Evolutionary conservation across 768 basidiomycete species (phyloP).

Genomic region (Nidularia sp.): DNA sequence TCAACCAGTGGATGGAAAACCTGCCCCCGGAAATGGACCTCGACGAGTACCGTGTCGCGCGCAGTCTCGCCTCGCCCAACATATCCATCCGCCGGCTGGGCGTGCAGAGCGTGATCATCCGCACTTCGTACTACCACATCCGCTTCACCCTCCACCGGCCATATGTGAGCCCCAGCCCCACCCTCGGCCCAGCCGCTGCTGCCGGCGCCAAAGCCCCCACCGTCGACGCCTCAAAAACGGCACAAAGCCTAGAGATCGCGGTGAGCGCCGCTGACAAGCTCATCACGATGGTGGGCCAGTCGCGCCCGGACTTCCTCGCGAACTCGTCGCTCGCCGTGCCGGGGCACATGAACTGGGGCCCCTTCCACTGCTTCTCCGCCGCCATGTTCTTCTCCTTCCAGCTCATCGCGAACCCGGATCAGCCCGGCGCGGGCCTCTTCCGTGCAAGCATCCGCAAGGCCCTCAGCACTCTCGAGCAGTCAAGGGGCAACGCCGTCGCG

Average conservation of each 20-base stretch:
- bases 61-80: slow-evolving; percentile 63
- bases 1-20: slow-evolving; percentile 75
- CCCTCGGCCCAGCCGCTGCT: slow-evolving; percentile 8
- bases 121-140: slow-evolving; percentile 75
- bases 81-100: slow-evolving; percentile 61
- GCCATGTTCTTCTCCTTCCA: slow-evolving; percentile 94
- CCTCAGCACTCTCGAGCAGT: slow-evolving; percentile 60
- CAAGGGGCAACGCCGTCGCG: slow-evolving; percentile 60
- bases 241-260: slow-evolving; percentile 68
- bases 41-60: slow-evolving; percentile 72
- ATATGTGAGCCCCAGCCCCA: slow-evolving; percentile 47
- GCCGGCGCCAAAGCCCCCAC: slow-evolving; percentile 19
- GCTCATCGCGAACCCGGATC: slow-evolving; percentile 74
- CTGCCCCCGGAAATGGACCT: slow-evolving; percentile 71
- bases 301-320: slow-evolving; percentile 70
- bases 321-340: slow-evolving; percentile 69
- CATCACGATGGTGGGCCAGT: slow-evolving; percentile 73
- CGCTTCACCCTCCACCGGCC: slow-evolving; percentile 83
- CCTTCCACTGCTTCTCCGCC: slow-evolving; percentile 81
- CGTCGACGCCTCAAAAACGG: slow-evolving; percentile 37
- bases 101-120: slow-evolving; percentile 79
- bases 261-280: slow-evolving; percentile 75
- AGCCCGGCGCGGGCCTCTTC: slow-evolving; percentile 74
- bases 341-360: slow-evolving; percentile 81
- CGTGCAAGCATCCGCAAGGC: slow-evolving; percentile 73